Percentiles rank a stretch among this genome's conserved stretches.
These are phyloP conservation scores for Phytopythium aichiense DNA, from an alignment of 352 stramenopile species.

Conservation along the genomic window DNA sequence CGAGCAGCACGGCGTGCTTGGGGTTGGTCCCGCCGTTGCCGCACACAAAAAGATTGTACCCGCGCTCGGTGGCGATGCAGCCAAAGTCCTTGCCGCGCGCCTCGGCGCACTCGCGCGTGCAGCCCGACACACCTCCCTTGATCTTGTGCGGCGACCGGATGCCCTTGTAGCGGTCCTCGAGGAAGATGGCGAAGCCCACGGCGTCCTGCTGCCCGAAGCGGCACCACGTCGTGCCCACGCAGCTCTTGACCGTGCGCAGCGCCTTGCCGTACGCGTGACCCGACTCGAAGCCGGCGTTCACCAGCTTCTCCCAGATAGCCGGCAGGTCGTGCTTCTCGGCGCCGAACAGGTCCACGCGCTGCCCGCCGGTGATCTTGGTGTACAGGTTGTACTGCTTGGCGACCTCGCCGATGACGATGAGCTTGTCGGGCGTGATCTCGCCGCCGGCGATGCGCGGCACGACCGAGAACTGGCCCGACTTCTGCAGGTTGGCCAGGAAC, in stretches of 20 bases:
- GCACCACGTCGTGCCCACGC: slow-evolving; percentile 91
- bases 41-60: slow-evolving; percentile 91
- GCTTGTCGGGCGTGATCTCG: slow-evolving; percentile 88
- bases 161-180: slow-evolving; percentile 92
- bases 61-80: slow-evolving; percentile 90
- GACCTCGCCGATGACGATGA: slow-evolving; percentile 87
- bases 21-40: slow-evolving; percentile 87
- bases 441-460: slow-evolving; percentile 89
- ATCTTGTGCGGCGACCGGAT: slow-evolving; percentile 92
- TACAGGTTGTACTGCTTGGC: slow-evolving; percentile 91
- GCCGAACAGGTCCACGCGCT: slow-evolving; percentile 92
- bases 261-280: slow-evolving; percentile 93
- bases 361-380: slow-evolving; percentile 93
- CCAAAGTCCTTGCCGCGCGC: slow-evolving; percentile 92
- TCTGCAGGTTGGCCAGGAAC: slow-evolving; percentile 91
- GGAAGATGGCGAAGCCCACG: slow-evolving; percentile 87
- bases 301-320: slow-evolving; percentile 91
- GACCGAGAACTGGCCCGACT: slow-evolving; percentile 91
- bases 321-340: slow-evolving; percentile 89
- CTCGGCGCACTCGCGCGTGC: slow-evolving; percentile 90
- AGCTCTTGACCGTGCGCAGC: slow-evolving; percentile 92
- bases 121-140: slow-evolving; percentile 89
- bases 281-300: slow-evolving; percentile 87
- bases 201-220: slow-evolving; percentile 89
- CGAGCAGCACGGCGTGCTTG: slow-evolving; percentile 68